Evolutionary conservation across 2,329 filamentous ascomycete species (phyloP).

Genomic region (Penicillium sp.): DNA sequence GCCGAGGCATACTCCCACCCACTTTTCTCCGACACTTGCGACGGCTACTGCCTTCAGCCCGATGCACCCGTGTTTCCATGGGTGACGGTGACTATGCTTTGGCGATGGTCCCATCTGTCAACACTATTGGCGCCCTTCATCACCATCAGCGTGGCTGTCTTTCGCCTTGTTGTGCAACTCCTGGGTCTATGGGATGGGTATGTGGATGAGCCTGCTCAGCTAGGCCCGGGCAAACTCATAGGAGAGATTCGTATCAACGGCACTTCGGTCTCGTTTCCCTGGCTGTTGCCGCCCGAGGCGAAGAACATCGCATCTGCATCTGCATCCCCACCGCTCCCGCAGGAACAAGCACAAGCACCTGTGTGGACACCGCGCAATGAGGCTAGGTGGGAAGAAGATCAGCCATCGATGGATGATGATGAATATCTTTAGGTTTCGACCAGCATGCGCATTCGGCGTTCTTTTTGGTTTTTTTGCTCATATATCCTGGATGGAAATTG

Average conservation of each 20-base stretch:
- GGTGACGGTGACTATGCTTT: constrained; percentile 53
- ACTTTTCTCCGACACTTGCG: constrained; percentile 44
- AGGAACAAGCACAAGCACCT: constrained; percentile 5
- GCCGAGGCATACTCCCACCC: constrained; percentile 51
- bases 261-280: constrained; percentile 22
- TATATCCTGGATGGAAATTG: background rate
- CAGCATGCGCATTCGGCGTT: background rate
- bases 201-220: constrained; percentile 29
- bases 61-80: constrained; percentile 53
- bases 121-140: constrained; percentile 27
- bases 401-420: constrained; percentile 31
- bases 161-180: constrained; percentile 31
- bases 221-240: constrained; percentile 19
- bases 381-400: constrained; percentile 12
- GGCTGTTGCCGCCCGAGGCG: constrained; percentile 14
- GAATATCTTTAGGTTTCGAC: constrained; percentile 24
- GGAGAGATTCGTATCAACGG: constrained; percentile 31
- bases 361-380: constrained; percentile 16
- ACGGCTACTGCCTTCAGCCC: constrained; percentile 48
- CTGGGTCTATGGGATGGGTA: constrained; percentile 42
- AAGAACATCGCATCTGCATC: constrained; percentile 12
- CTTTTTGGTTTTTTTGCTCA: background rate
- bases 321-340: background rate
- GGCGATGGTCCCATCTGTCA: constrained; percentile 42
- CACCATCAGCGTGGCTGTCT: constrained; percentile 28